Percentiles rank a stretch among this genome's conserved stretches.
phyloP scores from a whole-genome alignment of 73 alveolate species.

The Halteria grandinella region DNA sequence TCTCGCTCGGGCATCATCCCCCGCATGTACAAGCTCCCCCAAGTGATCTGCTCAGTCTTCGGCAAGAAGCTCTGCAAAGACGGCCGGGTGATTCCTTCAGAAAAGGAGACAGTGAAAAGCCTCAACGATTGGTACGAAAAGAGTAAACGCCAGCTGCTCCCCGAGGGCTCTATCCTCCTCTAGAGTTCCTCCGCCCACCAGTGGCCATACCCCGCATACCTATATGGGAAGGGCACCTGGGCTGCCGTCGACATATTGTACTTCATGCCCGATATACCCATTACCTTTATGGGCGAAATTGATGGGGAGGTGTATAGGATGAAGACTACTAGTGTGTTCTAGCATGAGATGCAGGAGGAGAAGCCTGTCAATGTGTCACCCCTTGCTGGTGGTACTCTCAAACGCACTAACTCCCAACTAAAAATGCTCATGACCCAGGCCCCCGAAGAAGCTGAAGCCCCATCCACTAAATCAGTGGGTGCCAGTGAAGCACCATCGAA shows the following conservation, averaged over 20 bases:
- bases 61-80: conserved; percentile 95
- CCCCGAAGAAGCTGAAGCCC: too few species aligned
- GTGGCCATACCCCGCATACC: conserved; percentile 94
- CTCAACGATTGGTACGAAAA: conserved; percentile 84
- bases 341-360: conserved; percentile 35
- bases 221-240: conserved; percentile 95
- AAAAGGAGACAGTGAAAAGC: conserved; percentile 56
- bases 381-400: conserved; percentile 35
- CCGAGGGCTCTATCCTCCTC: conserved; percentile 89
- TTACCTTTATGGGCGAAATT: conserved; percentile 96
- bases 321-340: conserved; percentile 44
- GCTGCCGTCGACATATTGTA: conserved; percentile 96
- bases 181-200: conserved; percentile 93
- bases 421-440: too few species aligned
- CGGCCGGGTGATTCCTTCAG: conserved; percentile 71
- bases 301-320: conserved; percentile 85
- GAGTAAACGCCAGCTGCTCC: conserved; percentile 71
- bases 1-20: conserved; percentile 96
- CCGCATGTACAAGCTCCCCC: conserved; percentile 90
- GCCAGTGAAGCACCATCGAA: too few species aligned
- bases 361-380: too few species aligned
- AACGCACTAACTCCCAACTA: conserved; percentile 52
- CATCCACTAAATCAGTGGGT: too few species aligned
- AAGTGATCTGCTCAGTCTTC: conserved; percentile 82
- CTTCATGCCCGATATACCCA: conserved; percentile 95